Conservation (phyloP, 1,284 basidiomycete genomes). For the Cystobasidiaceae sp. region DNA sequence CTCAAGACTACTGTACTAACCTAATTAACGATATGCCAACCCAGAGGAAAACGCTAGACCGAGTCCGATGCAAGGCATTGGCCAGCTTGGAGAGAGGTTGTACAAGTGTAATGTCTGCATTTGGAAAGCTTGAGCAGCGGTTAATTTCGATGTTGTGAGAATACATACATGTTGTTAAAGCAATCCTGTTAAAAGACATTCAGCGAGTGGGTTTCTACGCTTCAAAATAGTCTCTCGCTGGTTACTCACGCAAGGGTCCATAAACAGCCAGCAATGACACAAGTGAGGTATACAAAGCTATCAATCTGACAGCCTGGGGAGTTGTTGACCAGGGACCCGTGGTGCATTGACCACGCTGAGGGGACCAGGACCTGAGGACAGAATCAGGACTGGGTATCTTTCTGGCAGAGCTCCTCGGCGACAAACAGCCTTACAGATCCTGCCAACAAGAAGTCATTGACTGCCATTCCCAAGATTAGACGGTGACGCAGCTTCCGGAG, state of each 20-base stretch:
- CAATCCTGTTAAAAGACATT: slow-evolving; percentile 17
- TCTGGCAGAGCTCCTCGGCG: background rate
- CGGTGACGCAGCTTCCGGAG: slow-evolving; percentile 30
- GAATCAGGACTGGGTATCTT: background rate
- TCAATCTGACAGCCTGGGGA: slow-evolving; percentile 20
- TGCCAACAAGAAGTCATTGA: slow-evolving; percentile 27
- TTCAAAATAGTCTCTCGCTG: background rate
- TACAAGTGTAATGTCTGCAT: slow-evolving; percentile 8
- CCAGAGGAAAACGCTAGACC: slow-evolving; percentile 16
- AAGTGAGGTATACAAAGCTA: slow-evolving; percentile 23
- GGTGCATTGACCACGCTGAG: background rate
- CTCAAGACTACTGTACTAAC: background rate
- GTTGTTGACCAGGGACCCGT: background rate
- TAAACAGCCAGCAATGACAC: slow-evolving; percentile 9
- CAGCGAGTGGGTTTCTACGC: background rate
- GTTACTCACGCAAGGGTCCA: slow-evolving; percentile 28
- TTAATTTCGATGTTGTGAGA: too few species aligned
- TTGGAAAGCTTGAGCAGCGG: background rate
- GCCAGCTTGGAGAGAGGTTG: slow-evolving; percentile 28
- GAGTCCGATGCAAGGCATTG: background rate
- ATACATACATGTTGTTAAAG: slow-evolving; percentile 15
- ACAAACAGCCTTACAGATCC: background rate
- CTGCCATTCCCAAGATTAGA: slow-evolving; percentile 29
- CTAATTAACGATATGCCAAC: slow-evolving; percentile 9
- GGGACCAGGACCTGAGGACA: slow-evolving; percentile 23